Conservation (phyloP, 2,329 filamentous ascomycete species). For the Aspergillus novoparasiticus region DNA sequence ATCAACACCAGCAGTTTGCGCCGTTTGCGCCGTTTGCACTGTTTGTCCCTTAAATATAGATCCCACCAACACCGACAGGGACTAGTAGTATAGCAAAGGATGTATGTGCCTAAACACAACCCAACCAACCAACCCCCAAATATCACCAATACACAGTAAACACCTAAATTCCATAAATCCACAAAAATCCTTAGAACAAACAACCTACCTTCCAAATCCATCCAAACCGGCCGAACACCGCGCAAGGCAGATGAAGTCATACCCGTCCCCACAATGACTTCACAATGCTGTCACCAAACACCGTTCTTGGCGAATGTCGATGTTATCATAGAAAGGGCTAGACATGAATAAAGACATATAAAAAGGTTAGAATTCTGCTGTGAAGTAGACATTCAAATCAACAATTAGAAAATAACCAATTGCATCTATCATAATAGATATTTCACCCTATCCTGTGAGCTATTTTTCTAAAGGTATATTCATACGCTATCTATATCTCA, state of each 20-base stretch:
- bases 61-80: neutral
- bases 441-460: too few relatives aligned
- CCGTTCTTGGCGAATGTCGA: neutral
- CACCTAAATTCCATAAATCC: neutral
- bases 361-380: neutral
- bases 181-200: neutral
- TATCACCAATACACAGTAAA: neutral
- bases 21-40: constrained; percentile 6
- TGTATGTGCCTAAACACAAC: neutral
- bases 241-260: constrained; percentile 31
- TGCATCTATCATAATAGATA: neutral
- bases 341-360: neutral
- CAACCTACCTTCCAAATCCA: neutral
- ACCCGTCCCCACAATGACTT: constrained; percentile 31
- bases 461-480: too few relatives aligned
- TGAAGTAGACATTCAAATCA: neutral
- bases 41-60: neutral
- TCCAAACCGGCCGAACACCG: neutral
- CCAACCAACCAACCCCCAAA: neutral
- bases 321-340: constrained; percentile 6
- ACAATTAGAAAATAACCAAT: neutral
- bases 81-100: too few relatives aligned
- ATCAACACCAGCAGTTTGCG: neutral
- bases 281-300: constrained; percentile 33
- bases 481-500: too few relatives aligned